These are phyloP conservation scores for Globisporangium parvum DNA, from an alignment of 352 stramenopile species.

Conservation along the genomic window DNA sequence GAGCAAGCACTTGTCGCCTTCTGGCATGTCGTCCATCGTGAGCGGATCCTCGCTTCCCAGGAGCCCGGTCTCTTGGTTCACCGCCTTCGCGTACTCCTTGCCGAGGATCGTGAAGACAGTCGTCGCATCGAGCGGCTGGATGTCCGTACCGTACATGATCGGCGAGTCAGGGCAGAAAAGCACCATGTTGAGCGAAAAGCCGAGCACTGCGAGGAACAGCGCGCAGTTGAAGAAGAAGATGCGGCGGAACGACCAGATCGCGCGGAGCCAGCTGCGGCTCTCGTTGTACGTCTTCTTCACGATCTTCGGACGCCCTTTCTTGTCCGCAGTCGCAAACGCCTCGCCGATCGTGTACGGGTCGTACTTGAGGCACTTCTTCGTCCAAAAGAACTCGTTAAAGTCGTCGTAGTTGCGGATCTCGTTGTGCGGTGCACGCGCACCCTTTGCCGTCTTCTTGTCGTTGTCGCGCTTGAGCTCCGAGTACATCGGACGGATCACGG, in stretches of 20 bases:
- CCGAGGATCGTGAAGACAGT: slow-evolving; percentile 56
- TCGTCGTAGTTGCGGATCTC: slow-evolving; percentile 87
- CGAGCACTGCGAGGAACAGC: slow-evolving; percentile 58
- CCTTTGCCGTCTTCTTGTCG: slow-evolving; percentile 84
- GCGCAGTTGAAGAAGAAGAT: slow-evolving; percentile 82
- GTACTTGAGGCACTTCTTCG: slow-evolving; percentile 81
- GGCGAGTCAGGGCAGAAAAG: slow-evolving; percentile 72
- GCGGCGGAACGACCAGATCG: slow-evolving; percentile 69
- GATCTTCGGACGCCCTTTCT: slow-evolving; percentile 73
- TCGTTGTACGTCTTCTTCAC: slow-evolving; percentile 85
- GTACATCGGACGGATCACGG: slow-evolving; percentile 82
- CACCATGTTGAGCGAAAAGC: slow-evolving; percentile 69
- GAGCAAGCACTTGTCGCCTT: slow-evolving; percentile 33
- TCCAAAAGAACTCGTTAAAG: slow-evolving; percentile 90
- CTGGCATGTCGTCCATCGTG: slow-evolving; percentile 14
- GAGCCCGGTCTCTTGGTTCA: slow-evolving; percentile 13
- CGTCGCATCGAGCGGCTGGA: slow-evolving; percentile 12
- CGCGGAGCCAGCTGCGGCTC: slow-evolving; percentile 70
- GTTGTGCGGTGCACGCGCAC: slow-evolving; percentile 53
- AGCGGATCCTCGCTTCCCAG: slow-evolving; percentile 15
- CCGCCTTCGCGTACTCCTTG: slow-evolving; percentile 30
- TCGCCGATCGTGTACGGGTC: slow-evolving; percentile 56
- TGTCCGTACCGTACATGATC: slow-evolving; percentile 64
- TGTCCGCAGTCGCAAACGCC: slow-evolving; percentile 74
- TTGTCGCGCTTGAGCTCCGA: slow-evolving; percentile 79